Evolutionary conservation across 257 asterid species (phyloP).

Genomic region (Solanum peruvianum): DNA sequence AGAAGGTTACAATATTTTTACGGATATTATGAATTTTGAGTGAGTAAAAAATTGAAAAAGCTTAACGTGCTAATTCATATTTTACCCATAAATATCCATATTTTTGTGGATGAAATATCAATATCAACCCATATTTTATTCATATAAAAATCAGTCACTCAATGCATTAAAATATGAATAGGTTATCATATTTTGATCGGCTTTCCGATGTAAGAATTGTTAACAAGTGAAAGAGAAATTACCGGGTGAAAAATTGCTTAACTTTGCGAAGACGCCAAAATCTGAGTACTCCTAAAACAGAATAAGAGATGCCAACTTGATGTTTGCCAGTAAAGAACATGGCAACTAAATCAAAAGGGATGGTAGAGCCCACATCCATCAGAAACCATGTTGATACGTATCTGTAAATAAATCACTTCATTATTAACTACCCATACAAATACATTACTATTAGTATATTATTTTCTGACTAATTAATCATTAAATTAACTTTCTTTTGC

Average conservation of each 20-base stretch:
- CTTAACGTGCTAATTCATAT: no score
- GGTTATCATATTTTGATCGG: background rate
- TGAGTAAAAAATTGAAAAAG: no score
- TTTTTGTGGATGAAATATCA: no score
- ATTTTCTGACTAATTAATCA: background rate
- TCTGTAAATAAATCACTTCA: constrained; percentile 20
- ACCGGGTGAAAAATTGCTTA: constrained; percentile 75
- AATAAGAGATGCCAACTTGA: constrained; percentile 44
- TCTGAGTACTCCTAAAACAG: constrained; percentile 67
- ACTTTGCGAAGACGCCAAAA: constrained; percentile 94
- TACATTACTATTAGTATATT: background rate
- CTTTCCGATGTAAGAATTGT: background rate
- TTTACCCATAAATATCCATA: no score
- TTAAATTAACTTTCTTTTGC: background rate
- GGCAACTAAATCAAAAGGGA: constrained; percentile 62
- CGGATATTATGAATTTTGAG: no score
- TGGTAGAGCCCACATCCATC: constrained; percentile 88
- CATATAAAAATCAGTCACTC: no score
- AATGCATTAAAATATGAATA: no score
- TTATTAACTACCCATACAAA: background rate
- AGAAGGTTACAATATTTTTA: no score
- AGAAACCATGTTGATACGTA: constrained; percentile 81
- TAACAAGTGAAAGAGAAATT: background rate
- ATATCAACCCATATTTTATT: no score
- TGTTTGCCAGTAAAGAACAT: constrained; percentile 56